Percentiles rank a stretch among this genome's conserved stretches.
Evolutionary conservation across 371 early-diverging fungal genomes (phyloP).

Genomic region (Lichtheimia corymbifera): DNA sequence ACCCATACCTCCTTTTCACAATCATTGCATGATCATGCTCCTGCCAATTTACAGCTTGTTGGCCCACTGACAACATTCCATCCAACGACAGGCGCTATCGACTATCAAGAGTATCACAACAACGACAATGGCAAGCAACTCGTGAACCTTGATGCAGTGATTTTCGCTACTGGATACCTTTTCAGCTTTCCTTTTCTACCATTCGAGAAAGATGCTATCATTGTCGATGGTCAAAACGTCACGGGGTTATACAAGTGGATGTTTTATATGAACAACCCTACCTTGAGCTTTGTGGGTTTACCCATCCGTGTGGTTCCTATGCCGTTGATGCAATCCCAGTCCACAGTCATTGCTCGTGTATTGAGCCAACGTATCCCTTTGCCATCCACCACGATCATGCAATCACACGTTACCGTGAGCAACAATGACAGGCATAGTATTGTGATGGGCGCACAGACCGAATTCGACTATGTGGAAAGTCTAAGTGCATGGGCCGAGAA

Average conservation of each 20-base stretch:
- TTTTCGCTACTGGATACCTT: slow-evolving; percentile 67
- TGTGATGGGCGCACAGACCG: slow-evolving; percentile 11
- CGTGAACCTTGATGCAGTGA: slow-evolving; percentile 39
- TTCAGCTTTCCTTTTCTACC: slow-evolving; percentile 59
- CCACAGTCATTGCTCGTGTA: slow-evolving; percentile 42
- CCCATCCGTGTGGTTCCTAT: slow-evolving; percentile 59
- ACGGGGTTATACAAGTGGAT: slow-evolving; percentile 49
- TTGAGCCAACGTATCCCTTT: slow-evolving; percentile 27
- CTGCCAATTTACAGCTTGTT: slow-evolving; percentile 18
- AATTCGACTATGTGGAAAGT: slow-evolving; percentile 29
- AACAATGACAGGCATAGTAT: slow-evolving; percentile 19
- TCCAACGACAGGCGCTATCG: slow-evolving; percentile 8
- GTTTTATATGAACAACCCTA: slow-evolving; percentile 55
- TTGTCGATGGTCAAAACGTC: slow-evolving; percentile 47
- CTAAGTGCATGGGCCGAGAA: slow-evolving; percentile 43
- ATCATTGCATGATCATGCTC: slow-evolving; percentile 11
- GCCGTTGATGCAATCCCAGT: slow-evolving; percentile 55
- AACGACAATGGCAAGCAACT: slow-evolving; percentile 19
- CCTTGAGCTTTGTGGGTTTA: slow-evolving; percentile 57
- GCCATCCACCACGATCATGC: slow-evolving; percentile 11
- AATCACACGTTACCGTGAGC: neutral
- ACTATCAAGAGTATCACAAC: slow-evolving; percentile 27
- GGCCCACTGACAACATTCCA: slow-evolving; percentile 10
- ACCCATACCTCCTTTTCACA: slow-evolving; percentile 26
- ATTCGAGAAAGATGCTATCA: slow-evolving; percentile 22